Evolutionary conservation across 441 rosid genomes (phyloP), one percentile per base, ranked within the genome.

Genomic region (Pelargonium exstipulatum): DNA sequence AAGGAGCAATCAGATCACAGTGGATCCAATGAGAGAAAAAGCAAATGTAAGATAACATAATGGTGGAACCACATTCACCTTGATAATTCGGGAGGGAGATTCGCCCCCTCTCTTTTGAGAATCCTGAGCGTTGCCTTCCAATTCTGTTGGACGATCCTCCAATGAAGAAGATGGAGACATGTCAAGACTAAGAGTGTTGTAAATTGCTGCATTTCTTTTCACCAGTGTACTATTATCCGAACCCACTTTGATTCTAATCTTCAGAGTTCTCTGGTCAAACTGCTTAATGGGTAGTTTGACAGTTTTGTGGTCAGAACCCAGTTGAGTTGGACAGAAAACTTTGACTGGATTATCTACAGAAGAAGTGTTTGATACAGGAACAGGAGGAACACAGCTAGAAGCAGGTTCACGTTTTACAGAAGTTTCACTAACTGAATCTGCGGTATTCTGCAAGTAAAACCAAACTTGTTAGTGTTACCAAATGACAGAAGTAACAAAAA

Each of bases 1-100:
- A 67, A 32, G 32, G 65, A 57, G 60, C 18, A 65, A 18, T 10
- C 40, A 37, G 20, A 60, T 60, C 64, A 60, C 9, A 60, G 2
- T 24, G 13, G 40, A 60, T 24, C 37, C 40, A 60, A 60, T 14
- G 16, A 60, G 37, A 12, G 12, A 13, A 4, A 4, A 24, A 60
- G 35, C 64, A 60, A 60, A 18, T 3, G 29, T 9, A 53, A 60
- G 35, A 60, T 26, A 60, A 22, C 64, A 60, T 35, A 72, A 5
- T 14, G 13, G 32, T 42, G 13, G 16, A 64, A 18, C 32, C 29
- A 29, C 26, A 17, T 63, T 62, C 69, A 90, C 96, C 92, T 73
- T 83, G 73, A 91, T 81, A 81, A 91, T 88, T 72, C 69, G 76
- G 45, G 78, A 49, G 6, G 86, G 83, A 79, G 85, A 87, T 61